Base-by-base conservation (phyloP, 495 filamentous ascomycete species). In the Aspergillus conjunctus region DNA sequence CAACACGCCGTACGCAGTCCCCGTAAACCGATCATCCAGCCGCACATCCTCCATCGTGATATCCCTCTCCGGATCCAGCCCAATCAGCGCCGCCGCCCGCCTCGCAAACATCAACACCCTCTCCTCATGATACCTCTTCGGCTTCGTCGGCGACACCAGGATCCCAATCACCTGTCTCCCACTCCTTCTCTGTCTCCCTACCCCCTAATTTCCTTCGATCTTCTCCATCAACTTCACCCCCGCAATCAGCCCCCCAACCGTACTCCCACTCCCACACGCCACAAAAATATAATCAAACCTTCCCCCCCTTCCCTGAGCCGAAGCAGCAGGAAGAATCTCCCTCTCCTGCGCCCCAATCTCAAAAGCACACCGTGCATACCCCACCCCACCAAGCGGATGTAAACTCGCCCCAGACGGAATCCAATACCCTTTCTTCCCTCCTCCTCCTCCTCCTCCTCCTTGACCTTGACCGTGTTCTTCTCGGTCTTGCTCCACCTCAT, bases 321-420 rank as follows among this genome's bases (percentile, higher is more conserved):
- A n/a, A n/a, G n/a, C n/a, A n/a, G n/a, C n/a, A n/a, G n/a, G n/a
- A n/a, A n/a, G n/a, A n/a, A 67, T 15, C 37, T 59, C 60, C 30
- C 41, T 22, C 48, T 79, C 76, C 60, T 79, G 76, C 31, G 18
- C 62, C 20, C 52, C 67, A 37, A 79, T 75, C 62, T 79, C 76
- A 44, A 77, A 69, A 12, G 74, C 73, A 20, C 65, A 71, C 6
- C 74, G 62, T 39, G 71, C 74, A 59, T 77, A 79, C 26, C 76
- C 76, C 45, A 77, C 17, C 15, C 74, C 74, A 22, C 76, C 76
- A 0, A 76, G 58, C 20, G 73, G 67, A 64, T 79, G 74, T 15
- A 73, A 53, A 60, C 74, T 77, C n/a, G 76, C 76, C 0, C 74
- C 74, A 2, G 71, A 71, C 18, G 76, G 71, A 30, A 77, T 77